A percentile compares a stretch with the other conserved stretches of the same genome.
These are phyloP conservation scores for Alopecurus myosuroides DNA, from an alignment of 176 grass and related monocot species.

Conservation along the genomic window DNA sequence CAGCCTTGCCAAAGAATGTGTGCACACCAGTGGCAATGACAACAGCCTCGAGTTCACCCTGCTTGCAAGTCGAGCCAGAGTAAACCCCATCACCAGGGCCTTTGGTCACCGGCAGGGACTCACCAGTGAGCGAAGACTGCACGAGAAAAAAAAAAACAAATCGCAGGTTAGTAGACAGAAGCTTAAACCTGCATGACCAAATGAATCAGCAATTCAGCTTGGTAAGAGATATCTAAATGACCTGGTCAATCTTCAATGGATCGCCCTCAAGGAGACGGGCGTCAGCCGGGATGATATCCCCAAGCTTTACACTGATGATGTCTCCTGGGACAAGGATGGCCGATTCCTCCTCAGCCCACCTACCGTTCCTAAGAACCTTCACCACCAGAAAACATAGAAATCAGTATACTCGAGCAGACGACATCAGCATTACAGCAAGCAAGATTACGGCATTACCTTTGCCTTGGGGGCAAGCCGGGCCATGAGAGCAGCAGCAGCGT, in stretches of 20 bases:
- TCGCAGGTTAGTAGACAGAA: not conserved
- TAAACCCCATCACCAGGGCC: slow-evolving; percentile 70
- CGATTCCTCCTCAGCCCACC: slow-evolving; percentile 60
- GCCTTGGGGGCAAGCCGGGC: slow-evolving; percentile 70
- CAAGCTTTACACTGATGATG: slow-evolving; percentile 66
- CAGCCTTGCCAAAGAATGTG: slow-evolving; percentile 86
- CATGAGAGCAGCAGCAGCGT: slow-evolving; percentile 72
- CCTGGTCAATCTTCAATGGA: slow-evolving; percentile 85
- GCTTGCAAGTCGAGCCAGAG: slow-evolving; percentile 76
- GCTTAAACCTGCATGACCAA: not conserved
- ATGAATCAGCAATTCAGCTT: not conserved
- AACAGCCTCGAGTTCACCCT: slow-evolving; percentile 67
- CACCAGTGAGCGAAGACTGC: slow-evolving; percentile 70
- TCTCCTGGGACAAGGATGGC: slow-evolving; percentile 77
- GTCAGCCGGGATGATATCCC: slow-evolving; percentile 73
- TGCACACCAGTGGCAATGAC: slow-evolving; percentile 83
- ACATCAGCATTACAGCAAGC: not conserved
- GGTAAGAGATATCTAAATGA: not conserved
- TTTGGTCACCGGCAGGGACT: slow-evolving; percentile 71
- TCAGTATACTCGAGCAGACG: not conserved
- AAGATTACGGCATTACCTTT: slow-evolving; percentile 31
- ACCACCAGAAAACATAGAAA: not conserved
- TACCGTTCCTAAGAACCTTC: slow-evolving; percentile 57
- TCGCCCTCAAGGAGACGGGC: slow-evolving; percentile 78
- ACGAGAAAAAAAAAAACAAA: not conserved